These are phyloP conservation scores for Primulina tabacum DNA, from an alignment of 257 asterid species.

Conservation along the genomic window DNA sequence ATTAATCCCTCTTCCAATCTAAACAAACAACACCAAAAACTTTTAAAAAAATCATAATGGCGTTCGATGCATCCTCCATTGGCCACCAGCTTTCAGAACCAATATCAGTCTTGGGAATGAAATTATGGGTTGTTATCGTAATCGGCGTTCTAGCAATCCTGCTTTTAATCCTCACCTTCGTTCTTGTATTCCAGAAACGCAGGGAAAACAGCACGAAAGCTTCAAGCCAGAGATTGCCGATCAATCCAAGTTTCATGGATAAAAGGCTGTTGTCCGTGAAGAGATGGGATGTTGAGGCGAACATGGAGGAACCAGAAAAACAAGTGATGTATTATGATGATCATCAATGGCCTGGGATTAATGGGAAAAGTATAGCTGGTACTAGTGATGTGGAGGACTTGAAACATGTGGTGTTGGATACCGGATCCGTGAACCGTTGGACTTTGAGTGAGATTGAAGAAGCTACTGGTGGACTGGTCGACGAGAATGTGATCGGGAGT, in stretches of 20 bases:
- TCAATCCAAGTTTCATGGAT: conserved; percentile 27
- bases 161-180: conserved; percentile 20
- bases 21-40: not conserved
- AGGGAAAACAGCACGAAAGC: not conserved
- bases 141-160: conserved; percentile 26
- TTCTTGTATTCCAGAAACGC: conserved; percentile 18
- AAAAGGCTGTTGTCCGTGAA: conserved; percentile 33
- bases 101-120: conserved; percentile 36
- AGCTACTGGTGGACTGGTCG: conserved; percentile 42
- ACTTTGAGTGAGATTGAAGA: conserved; percentile 39
- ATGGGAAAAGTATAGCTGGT: not conserved
- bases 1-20: not conserved
- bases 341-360: not conserved
- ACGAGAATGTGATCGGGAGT: conserved; percentile 38
- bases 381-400: not conserved
- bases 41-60: conserved; percentile 9
- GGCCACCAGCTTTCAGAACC: conserved; percentile 30
- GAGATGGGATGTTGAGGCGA: conserved; percentile 37
- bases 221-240: not conserved
- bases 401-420: not conserved
- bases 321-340: conserved; percentile 25
- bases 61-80: conserved; percentile 22
- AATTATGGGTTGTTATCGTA: conserved; percentile 37
- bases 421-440: conserved; percentile 22
- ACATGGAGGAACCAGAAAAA: conserved; percentile 30